Evolutionary conservation across 2,329 filamentous ascomycete genomes (phyloP).

Genomic region (Fusarium oligoseptatum): DNA sequence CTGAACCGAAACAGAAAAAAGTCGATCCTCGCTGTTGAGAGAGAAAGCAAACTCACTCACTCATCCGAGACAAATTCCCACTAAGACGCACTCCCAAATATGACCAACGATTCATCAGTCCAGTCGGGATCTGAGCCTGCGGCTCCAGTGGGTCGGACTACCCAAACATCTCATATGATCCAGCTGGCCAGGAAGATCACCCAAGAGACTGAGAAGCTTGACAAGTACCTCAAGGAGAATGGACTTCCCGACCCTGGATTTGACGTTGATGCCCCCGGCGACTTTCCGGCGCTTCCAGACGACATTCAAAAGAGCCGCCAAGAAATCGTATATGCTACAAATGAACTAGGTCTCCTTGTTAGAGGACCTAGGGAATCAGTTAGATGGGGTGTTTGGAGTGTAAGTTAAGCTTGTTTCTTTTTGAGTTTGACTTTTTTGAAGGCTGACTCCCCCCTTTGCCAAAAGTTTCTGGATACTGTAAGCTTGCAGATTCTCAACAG

Average conservation of each 20-base stretch:
- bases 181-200: constrained; percentile 63
- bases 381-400: constrained; percentile 66
- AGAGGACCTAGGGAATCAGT: constrained; percentile 65
- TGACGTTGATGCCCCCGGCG: constrained; percentile 57
- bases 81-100: neutral
- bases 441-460: constrained; percentile 18
- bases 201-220: constrained; percentile 63
- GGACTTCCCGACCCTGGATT: constrained; percentile 60
- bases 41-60: neutral
- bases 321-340: constrained; percentile 63
- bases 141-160: constrained; percentile 18
- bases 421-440: neutral
- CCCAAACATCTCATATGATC: constrained; percentile 56
- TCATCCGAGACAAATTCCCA: neutral
- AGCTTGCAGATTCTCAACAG: constrained; percentile 65
- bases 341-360: constrained; percentile 61
- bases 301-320: constrained; percentile 61
- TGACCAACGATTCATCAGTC: neutral
- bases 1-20: neutral
- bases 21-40: neutral
- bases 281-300: constrained; percentile 62
- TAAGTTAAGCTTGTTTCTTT: constrained; percentile 49
- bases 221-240: constrained; percentile 60
- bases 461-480: constrained; percentile 63
- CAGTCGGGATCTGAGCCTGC: neutral